These are phyloP conservation scores for Extremus antarcticus DNA, from an alignment of 495 filamentous ascomycete species.

Conservation along the genomic window DNA sequence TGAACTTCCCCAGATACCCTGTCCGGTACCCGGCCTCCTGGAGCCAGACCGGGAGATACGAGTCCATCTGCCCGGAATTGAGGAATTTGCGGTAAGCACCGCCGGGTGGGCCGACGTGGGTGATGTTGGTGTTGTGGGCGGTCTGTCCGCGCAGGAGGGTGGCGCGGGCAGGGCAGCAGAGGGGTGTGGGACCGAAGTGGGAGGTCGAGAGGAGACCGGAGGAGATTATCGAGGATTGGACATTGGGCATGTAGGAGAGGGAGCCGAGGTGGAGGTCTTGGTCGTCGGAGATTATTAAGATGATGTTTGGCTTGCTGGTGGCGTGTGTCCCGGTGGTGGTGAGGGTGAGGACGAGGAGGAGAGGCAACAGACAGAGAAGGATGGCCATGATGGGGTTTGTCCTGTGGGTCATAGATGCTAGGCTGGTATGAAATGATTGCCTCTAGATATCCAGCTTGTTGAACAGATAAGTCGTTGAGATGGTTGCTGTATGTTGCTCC, in stretches of 20 bases:
- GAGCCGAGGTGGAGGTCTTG: constrained; percentile 6
- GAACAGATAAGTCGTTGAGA: too few relatives aligned
- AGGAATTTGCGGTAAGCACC: constrained; percentile 1
- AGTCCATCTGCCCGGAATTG: background rate
- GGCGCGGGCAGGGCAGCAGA: constrained; percentile 5
- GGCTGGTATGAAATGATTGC: too few relatives aligned
- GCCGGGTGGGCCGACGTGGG: constrained; percentile 1
- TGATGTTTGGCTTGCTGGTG: constrained; percentile 4
- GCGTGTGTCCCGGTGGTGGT: too few relatives aligned
- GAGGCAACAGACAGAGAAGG: background rate
- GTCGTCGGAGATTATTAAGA: constrained; percentile 11
- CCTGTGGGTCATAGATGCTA: too few relatives aligned
- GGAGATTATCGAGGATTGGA: background rate
- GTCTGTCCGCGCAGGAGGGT: constrained; percentile 1
- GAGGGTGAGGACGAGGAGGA: background rate
- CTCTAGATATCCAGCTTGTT: too few relatives aligned
- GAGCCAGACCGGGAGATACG: constrained; percentile 1
- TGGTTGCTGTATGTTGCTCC: too few relatives aligned
- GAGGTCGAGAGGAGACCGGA: constrained; percentile 1
- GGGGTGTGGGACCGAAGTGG: constrained; percentile 2
- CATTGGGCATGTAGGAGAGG: background rate
- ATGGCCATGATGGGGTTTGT: too few relatives aligned
- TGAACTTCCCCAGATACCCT: background rate
- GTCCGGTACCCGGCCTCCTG: background rate
- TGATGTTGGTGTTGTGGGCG: constrained; percentile 10